Evolutionary conservation across 345 rosid species (phyloP).

Genomic region (Psidium guajava): DNA sequence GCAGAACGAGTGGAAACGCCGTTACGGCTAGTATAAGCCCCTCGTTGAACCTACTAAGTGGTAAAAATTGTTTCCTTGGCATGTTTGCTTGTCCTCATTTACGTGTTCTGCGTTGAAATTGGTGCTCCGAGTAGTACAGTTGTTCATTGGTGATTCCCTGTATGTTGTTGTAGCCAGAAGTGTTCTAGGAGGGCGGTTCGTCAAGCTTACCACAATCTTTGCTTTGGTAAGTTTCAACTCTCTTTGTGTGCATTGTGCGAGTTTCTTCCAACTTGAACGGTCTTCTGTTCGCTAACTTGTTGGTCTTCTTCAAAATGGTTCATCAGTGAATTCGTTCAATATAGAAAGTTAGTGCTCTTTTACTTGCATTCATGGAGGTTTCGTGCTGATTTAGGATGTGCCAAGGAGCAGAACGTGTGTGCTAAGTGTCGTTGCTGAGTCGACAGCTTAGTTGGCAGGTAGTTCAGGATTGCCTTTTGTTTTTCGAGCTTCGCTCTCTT

Average conservation of each 20-base stretch:
- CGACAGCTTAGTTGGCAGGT: conserved; percentile 64
- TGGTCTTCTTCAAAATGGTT: neutral
- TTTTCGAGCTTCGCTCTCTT: neutral
- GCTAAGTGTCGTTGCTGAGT: conserved; percentile 73
- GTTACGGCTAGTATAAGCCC: conserved; percentile 79
- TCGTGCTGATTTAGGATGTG: conserved; percentile 51
- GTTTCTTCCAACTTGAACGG: neutral
- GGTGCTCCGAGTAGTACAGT: neutral
- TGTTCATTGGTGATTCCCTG: neutral
- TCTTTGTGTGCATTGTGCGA: neutral
- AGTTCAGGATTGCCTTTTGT: neutral
- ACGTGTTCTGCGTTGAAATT: neutral
- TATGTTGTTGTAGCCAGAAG: conserved; percentile 27
- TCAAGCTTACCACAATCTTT: conserved; percentile 92
- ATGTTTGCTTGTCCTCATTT: neutral
- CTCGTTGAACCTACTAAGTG: conserved; percentile 81
- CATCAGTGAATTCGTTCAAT: neutral
- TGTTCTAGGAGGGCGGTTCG: conserved; percentile 83
- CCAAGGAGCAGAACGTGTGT: conserved; percentile 83
- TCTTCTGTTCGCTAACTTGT: neutral
- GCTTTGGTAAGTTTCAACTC: conserved; percentile 46
- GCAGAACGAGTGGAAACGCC: conserved; percentile 30
- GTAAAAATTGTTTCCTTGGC: conserved; percentile 9
- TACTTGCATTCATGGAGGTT: neutral
- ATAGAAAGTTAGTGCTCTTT: neutral